A percentile compares a stretch with the other conserved stretches of the same genome.
Conservation (phyloP, 352 stramenopile species). For the Globisporangium okanoganense region DNA sequence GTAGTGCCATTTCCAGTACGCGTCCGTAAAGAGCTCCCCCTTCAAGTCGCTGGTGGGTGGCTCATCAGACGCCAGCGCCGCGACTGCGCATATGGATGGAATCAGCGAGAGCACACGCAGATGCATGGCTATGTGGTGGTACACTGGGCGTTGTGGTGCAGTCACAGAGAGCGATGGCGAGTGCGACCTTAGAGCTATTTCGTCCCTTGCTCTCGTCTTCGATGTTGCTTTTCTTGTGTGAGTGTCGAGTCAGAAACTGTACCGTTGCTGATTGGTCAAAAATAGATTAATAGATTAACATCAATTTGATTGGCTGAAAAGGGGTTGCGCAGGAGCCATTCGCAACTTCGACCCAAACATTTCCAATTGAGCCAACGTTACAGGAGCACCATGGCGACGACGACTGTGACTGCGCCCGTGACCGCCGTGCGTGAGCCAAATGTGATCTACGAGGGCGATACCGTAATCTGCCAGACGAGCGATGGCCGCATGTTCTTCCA, state of each 20-base stretch:
- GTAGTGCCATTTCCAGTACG: conserved; percentile 19
- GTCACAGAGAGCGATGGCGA: not conserved
- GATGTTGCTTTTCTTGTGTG: not conserved
- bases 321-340: not conserved
- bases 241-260: not conserved
- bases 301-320: not conserved
- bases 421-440: conserved; percentile 39
- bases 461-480: conserved; percentile 84
- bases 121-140: not conserved
- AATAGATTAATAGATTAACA: not conserved
- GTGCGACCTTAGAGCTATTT: not conserved
- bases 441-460: conserved; percentile 84
- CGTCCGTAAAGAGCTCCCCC: conserved; percentile 7
- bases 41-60: not conserved
- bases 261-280: not conserved
- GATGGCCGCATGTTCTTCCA: conserved; percentile 86
- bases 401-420: not conserved
- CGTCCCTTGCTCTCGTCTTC: not conserved
- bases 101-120: not conserved
- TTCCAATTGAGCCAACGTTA: not conserved
- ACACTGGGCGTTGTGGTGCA: not conserved
- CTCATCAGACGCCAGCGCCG: not conserved
- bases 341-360: not conserved
- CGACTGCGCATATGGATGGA: not conserved
- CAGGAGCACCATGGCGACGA: conserved; percentile 5